Conservation (phyloP, 768 basidiomycete genomes). For the Infundibulicybe gibba region DNA sequence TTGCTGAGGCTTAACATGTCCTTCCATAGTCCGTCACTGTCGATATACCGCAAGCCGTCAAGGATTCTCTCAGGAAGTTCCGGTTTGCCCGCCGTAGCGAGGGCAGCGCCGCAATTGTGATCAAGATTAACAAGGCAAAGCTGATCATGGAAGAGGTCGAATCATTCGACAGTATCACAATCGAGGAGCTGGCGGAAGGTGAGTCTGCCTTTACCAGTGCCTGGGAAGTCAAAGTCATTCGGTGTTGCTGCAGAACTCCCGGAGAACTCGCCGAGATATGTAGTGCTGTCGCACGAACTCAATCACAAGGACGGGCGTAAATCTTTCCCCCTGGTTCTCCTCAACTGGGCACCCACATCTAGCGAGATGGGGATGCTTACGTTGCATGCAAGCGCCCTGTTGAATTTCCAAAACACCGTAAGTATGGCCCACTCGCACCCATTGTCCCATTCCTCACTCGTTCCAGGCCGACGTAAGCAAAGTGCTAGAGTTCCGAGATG, state of each 20-base stretch:
- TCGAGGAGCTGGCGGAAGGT: slow-evolving; percentile 91
- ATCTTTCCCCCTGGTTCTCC: slow-evolving; percentile 79
- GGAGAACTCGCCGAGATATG: slow-evolving; percentile 82
- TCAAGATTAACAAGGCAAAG: slow-evolving; percentile 87
- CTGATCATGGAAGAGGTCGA: slow-evolving; percentile 84
- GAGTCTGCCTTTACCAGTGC: slow-evolving; percentile 3
- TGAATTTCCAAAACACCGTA: slow-evolving; percentile 79
- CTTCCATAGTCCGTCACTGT: slow-evolving; percentile 63
- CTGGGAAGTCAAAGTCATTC: not conserved
- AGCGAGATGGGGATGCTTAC: slow-evolving; percentile 76
- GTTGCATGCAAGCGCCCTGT: slow-evolving; percentile 77
- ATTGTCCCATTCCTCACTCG: not conserved
- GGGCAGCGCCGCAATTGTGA: slow-evolving; percentile 74
- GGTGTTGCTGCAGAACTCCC: slow-evolving; percentile 62
- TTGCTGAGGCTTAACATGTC: not conserved
- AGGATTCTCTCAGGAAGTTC: slow-evolving; percentile 81
- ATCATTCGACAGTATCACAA: slow-evolving; percentile 67
- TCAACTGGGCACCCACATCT: slow-evolving; percentile 84
- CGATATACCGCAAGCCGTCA: slow-evolving; percentile 79
- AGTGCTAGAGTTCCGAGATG: slow-evolving; percentile 80
- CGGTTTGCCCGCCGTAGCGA: slow-evolving; percentile 65
- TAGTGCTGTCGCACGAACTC: slow-evolving; percentile 81
- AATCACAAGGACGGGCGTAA: slow-evolving; percentile 77
- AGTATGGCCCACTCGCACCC: slow-evolving; percentile 18
- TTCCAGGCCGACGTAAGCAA: slow-evolving; percentile 71